phyloP scores from a whole-genome alignment of 1,284 basidiomycete genomes.

The Coniferiporia weirii region DNA sequence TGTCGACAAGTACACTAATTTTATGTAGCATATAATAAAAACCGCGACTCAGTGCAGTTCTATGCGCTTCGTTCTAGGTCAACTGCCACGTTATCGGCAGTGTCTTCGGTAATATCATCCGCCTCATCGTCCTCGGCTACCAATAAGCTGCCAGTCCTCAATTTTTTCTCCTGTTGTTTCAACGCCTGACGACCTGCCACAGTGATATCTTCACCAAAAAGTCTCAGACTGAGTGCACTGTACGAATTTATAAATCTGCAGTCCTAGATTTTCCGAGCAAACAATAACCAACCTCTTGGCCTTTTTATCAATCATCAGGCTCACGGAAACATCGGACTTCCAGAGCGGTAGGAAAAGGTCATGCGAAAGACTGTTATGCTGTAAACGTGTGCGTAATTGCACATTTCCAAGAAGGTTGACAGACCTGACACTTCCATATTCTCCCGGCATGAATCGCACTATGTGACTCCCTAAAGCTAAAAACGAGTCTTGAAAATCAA shows the following conservation, averaged over 20 bases:
- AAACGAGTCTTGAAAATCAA: conserved; percentile 10
- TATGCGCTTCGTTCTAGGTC: no score
- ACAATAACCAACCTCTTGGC: conserved; percentile 69
- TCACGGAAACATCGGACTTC: conserved; percentile 83
- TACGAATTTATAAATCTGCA: not conserved
- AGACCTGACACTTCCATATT: conserved; percentile 50
- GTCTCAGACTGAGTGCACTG: conserved; percentile 71
- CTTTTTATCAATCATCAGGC: conserved; percentile 91
- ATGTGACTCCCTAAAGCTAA: conserved; percentile 70
- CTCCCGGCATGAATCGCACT: conserved; percentile 57
- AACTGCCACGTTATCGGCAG: not conserved
- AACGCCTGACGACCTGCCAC: conserved; percentile 36
- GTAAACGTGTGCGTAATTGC: not conserved
- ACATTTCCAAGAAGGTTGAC: conserved; percentile 22
- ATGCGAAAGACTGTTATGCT: conserved; percentile 47
- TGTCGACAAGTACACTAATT: not conserved
- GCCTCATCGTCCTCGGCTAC: conserved; percentile 12
- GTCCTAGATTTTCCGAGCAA: not conserved
- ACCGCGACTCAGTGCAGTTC: no score
- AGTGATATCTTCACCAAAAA: conserved; percentile 77
- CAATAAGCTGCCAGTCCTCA: conserved; percentile 1
- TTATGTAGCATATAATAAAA: no score
- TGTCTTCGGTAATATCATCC: conserved; percentile 17
- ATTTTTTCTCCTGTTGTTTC: conserved; percentile 29
- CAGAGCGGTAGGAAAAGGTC: conserved; percentile 83